Percentiles rank a stretch among this genome's conserved stretches.
Conservation (phyloP, 2,329 filamentous ascomycete genomes). For the Ceratocystis diversiconidia region DNA sequence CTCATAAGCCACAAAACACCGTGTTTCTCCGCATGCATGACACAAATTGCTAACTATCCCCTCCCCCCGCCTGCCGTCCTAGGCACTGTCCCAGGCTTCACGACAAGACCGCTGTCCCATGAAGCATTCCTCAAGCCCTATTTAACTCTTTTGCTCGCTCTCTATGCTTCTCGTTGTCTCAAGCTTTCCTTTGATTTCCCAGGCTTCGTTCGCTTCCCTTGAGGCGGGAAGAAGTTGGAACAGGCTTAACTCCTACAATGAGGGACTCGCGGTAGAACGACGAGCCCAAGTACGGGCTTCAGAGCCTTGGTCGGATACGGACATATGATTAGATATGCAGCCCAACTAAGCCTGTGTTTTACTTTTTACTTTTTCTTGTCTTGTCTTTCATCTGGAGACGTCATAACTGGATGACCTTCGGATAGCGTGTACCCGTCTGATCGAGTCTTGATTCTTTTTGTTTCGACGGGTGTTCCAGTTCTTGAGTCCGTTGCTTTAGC, state of each 20-base stretch:
- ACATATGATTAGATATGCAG: background rate
- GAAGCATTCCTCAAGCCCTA: background rate
- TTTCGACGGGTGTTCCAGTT: conserved; percentile 1
- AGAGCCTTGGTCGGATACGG: background rate
- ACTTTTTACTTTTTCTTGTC: background rate
- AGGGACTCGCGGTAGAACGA: background rate
- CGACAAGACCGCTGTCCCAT: background rate
- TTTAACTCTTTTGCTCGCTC: background rate
- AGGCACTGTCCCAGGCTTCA: background rate
- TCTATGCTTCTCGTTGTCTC: background rate
- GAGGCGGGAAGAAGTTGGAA: background rate
- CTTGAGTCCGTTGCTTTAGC: background rate
- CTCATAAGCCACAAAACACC: background rate
- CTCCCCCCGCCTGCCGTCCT: too few species aligned
- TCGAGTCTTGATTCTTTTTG: background rate
- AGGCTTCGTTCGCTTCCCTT: background rate
- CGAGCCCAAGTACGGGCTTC: background rate
- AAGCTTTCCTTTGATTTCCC: background rate
- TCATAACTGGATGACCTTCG: background rate
- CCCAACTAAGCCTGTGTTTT: background rate
- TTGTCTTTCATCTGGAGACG: background rate
- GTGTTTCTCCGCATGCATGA: background rate
- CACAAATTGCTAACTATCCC: background rate
- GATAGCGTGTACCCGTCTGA: background rate
- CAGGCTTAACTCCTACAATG: background rate